A percentile compares a stretch with the other conserved stretches of the same genome.
These are phyloP conservation scores for Geotrichum klebahnii DNA, from an alignment of 1,139 yeast species.

Conservation along the genomic window DNA sequence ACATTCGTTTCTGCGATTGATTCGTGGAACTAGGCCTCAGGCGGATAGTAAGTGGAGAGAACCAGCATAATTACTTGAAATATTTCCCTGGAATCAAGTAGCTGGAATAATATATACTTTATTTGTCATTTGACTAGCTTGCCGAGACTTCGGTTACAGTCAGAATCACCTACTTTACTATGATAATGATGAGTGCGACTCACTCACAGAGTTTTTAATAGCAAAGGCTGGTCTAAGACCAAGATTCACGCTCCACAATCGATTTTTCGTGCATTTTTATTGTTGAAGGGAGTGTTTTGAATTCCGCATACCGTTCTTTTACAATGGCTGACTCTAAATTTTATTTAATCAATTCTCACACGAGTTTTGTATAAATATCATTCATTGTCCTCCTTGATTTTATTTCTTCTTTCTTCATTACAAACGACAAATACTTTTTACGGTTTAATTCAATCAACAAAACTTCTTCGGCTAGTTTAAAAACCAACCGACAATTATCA, in stretches of 20 bases:
- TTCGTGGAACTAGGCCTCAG: too few relatives aligned
- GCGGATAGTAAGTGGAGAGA: too few relatives aligned
- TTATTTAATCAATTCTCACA: too few relatives aligned
- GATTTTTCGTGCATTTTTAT: not conserved
- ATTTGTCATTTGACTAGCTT: too few relatives aligned
- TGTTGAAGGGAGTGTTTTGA: not conserved
- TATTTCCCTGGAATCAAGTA: too few relatives aligned
- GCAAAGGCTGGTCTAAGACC: not conserved
- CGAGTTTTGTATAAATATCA: not conserved
- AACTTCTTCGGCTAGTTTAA: not conserved
- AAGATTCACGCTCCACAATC: conserved; percentile 1
- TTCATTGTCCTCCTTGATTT: not conserved
- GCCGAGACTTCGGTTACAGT: too few relatives aligned
- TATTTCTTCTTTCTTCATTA: not conserved
- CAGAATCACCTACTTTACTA: too few relatives aligned
- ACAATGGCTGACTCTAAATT: not conserved
- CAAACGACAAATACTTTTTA: not conserved
- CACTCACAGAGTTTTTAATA: too few relatives aligned
- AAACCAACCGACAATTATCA: not conserved
- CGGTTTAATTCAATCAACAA: not conserved
- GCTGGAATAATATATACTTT: too few relatives aligned
- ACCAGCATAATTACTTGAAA: too few relatives aligned
- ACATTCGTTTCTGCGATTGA: too few relatives aligned
- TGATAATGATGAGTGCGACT: too few relatives aligned
- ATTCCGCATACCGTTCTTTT: not conserved